phyloP scores from a whole-genome alignment of 371 early-diverging fungal genomes.

The Umbelopsis sp. region DNA sequence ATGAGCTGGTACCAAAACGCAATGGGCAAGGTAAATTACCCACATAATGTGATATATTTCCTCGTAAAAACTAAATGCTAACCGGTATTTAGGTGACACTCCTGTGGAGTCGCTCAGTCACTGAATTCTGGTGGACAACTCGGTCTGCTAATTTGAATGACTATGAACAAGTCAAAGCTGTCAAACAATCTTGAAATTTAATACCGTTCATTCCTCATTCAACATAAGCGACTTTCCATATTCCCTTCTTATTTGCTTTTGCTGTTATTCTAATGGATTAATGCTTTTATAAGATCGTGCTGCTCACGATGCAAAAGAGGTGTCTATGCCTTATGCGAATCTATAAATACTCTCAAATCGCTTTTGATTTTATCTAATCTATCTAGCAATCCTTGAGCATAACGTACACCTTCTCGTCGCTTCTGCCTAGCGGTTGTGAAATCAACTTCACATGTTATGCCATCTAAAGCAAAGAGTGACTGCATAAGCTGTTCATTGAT shows the following conservation, averaged over 20 bases:
- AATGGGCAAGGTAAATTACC: slow-evolving; percentile 3
- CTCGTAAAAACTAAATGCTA: no score
- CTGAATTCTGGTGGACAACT: slow-evolving; percentile 11
- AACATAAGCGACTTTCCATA: no score
- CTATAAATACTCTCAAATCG: slow-evolving; percentile 9
- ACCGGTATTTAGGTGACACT: neutral
- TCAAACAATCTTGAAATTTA: neutral
- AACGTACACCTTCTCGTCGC: slow-evolving; percentile 30
- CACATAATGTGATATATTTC: no score
- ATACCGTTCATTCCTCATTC: no score
- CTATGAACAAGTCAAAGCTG: slow-evolving; percentile 4
- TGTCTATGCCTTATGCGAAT: slow-evolving; percentile 11
- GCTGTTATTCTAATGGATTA: no score
- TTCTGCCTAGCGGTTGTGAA: slow-evolving; percentile 31
- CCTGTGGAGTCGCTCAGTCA: slow-evolving; percentile 3
- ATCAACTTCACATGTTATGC: slow-evolving; percentile 32
- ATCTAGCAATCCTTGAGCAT: slow-evolving; percentile 31
- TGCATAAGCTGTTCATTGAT: slow-evolving; percentile 33
- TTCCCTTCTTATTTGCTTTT: no score
- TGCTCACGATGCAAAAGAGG: no score
- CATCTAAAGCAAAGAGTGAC: slow-evolving; percentile 32
- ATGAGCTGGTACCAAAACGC: slow-evolving; percentile 18
- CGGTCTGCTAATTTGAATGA: neutral
- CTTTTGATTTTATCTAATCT: slow-evolving; percentile 23
- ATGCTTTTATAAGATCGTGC: no score